phyloP scores from a whole-genome alignment of 1,284 basidiomycete genomes.

The Microbotryum scabiosae region DNA sequence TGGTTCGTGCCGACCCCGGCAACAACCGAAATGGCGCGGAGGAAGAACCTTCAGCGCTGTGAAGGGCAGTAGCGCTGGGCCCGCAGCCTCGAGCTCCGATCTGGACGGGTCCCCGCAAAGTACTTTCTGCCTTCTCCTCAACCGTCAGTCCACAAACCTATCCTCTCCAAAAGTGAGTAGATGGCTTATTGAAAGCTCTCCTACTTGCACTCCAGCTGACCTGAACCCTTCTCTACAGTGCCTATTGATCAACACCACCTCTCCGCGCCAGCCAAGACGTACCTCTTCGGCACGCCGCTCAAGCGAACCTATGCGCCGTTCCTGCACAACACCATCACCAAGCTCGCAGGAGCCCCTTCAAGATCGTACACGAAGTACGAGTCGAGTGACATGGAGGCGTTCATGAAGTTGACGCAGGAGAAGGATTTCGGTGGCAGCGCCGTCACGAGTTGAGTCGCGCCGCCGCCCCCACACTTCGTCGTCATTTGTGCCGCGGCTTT shows the following conservation, averaged over 20 bases:
- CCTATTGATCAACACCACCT: constrained; percentile 15
- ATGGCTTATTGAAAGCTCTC: not conserved
- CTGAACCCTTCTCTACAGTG: constrained; percentile 1
- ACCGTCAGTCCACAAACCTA: too few relatives aligned
- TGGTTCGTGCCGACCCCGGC: too few relatives aligned
- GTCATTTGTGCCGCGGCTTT: not conserved
- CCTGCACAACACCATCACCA: constrained; percentile 34
- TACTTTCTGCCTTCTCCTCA: too few relatives aligned
- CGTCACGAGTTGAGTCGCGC: constrained; percentile 26
- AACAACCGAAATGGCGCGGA: too few relatives aligned
- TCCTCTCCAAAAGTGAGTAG: not conserved
- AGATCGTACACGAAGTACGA: constrained; percentile 29
- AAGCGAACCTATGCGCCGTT: constrained; percentile 31
- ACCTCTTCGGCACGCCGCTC: constrained; percentile 22
- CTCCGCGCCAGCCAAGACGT: constrained; percentile 15
- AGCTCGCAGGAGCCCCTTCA: constrained; percentile 23
- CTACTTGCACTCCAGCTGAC: not conserved
- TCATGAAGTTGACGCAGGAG: constrained; percentile 21
- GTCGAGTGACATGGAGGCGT: constrained; percentile 22
- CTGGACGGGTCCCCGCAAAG: too few relatives aligned
- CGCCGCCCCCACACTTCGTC: not conserved
- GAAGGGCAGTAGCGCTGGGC: too few relatives aligned
- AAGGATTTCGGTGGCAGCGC: constrained; percentile 30
- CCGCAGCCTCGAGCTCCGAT: too few relatives aligned
- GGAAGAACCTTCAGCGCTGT: too few relatives aligned